These are phyloP conservation scores for Fusarium pseudocircinatum DNA, from an alignment of 2,329 filamentous ascomycete genomes.

Conservation along the genomic window DNA sequence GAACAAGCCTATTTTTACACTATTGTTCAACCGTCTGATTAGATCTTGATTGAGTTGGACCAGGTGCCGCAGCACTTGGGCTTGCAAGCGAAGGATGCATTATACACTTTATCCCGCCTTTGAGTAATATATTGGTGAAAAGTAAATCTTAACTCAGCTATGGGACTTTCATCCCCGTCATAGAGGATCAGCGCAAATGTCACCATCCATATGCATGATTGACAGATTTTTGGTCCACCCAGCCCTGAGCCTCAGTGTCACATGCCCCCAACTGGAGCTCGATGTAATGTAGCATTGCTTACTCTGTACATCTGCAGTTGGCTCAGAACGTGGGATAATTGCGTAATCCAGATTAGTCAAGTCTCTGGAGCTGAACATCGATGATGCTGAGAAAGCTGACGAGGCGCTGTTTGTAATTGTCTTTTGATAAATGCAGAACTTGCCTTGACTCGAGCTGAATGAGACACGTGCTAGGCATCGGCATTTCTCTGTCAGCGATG, in stretches of 20 bases:
- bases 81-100: background rate
- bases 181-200: background rate
- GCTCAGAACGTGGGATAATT: background rate
- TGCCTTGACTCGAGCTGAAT: accelerated
- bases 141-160: background rate
- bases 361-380: background rate
- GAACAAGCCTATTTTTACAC: background rate
- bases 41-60: background rate
- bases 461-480: accelerated
- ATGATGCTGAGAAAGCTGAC: background rate
- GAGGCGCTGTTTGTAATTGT: background rate
- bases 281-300: constrained; percentile 3
- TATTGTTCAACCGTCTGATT: background rate
- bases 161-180: too few relatives aligned
- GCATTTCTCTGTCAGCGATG: accelerated
- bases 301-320: background rate
- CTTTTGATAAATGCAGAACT: accelerated
- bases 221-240: background rate
- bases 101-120: background rate
- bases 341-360: background rate
- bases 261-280: background rate
- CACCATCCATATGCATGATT: background rate
- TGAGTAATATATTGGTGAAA: background rate
- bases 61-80: background rate
- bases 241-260: background rate